A percentile compares a stretch with the other conserved stretches of the same genome.
Conservation (phyloP, 2,329 filamentous ascomycete genomes). For the Aspergillus texensis region DNA sequence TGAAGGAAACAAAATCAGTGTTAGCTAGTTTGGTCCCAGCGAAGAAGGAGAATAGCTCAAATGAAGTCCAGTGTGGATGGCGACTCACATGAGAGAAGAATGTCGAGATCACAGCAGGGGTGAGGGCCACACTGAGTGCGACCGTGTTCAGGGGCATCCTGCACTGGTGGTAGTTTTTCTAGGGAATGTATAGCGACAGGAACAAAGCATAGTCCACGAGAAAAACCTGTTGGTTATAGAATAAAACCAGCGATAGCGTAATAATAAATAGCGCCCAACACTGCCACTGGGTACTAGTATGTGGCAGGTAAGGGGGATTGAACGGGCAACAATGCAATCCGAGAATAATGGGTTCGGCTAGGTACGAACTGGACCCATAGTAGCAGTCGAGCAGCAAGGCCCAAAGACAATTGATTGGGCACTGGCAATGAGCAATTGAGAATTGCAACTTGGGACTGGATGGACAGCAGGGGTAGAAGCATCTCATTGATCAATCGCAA, state of each 20-base stretch:
- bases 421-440: neutral
- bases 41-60: neutral
- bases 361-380: neutral
- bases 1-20: slow-evolving; percentile 37
- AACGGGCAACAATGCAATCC: neutral
- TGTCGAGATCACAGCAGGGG: slow-evolving; percentile 84
- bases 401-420: neutral
- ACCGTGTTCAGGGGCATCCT: slow-evolving; percentile 74
- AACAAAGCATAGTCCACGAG: neutral
- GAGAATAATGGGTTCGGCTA: neutral
- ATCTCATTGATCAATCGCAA: neutral
- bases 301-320: neutral
- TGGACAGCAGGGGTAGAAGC: neutral
- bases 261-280: neutral
- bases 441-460: neutral
- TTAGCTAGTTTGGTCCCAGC: slow-evolving; percentile 12
- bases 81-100: slow-evolving; percentile 78
- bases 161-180: neutral
- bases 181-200: neutral
- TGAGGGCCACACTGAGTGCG: slow-evolving; percentile 78
- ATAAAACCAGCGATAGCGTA: neutral
- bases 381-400: neutral
- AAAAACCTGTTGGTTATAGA: neutral
- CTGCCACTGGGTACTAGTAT: neutral
- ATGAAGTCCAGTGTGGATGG: neutral